These are phyloP conservation scores for Mimosa bimucronata DNA, from an alignment of 306 rosid genomes.

Conservation along the genomic window DNA sequence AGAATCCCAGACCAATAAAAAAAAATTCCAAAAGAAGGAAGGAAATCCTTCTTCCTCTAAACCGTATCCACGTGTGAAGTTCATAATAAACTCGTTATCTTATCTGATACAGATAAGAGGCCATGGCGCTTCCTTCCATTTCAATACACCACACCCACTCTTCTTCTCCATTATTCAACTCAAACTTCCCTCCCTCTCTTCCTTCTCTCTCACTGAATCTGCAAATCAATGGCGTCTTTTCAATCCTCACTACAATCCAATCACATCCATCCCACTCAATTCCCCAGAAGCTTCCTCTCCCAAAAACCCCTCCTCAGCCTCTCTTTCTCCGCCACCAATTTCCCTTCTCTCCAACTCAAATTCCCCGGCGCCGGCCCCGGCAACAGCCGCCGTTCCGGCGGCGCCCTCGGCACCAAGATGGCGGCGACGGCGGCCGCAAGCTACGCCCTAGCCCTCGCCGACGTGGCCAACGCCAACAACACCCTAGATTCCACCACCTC, in stretches of 20 bases:
- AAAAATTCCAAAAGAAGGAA: not conserved
- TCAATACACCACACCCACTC: not conserved
- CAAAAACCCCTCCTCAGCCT: slow-evolving; percentile 49
- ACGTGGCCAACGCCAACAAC: slow-evolving; percentile 58
- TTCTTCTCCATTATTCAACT: not conserved
- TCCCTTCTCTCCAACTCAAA: slow-evolving; percentile 52
- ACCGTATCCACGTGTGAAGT: slow-evolving; percentile 44
- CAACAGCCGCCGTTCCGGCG: slow-evolving; percentile 42
- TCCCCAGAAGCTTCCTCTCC: slow-evolving; percentile 42
- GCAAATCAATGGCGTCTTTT: slow-evolving; percentile 23
- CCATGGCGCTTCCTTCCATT: slow-evolving; percentile 13
- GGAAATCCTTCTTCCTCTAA: not conserved
- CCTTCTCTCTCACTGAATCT: not conserved
- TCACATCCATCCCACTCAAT: slow-evolving; percentile 34
- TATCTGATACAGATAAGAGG: slow-evolving; percentile 43
- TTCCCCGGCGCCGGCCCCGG: slow-evolving; percentile 14
- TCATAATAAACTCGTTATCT: slow-evolving; percentile 28
- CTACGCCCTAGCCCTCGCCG: slow-evolving; percentile 84
- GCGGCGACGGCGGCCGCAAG: slow-evolving; percentile 58
- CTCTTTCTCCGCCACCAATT: slow-evolving; percentile 50
- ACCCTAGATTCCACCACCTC: slow-evolving; percentile 69
- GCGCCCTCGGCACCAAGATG: slow-evolving; percentile 60
- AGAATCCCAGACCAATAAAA: too few species aligned
- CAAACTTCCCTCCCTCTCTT: not conserved
- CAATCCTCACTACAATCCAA: slow-evolving; percentile 73